phyloP scores from a whole-genome alignment of 2,329 filamentous ascomycete species.

The Epichloe gansuensis region DNA sequence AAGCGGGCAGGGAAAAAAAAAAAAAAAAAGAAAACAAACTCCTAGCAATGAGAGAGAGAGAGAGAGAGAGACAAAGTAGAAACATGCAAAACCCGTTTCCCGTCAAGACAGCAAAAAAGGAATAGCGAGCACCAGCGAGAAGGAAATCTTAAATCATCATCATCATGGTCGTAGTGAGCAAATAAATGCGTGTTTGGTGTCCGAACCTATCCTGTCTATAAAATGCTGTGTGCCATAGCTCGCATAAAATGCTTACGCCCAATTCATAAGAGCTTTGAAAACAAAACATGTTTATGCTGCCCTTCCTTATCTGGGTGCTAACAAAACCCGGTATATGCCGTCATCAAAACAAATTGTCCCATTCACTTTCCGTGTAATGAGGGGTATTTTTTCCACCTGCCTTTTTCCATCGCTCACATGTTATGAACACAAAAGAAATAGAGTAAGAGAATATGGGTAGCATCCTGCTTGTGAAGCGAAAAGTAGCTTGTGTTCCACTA shows the following conservation, averaged over 20 bases:
- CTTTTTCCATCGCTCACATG: not conserved
- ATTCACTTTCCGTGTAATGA: not conserved
- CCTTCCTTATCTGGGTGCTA: not conserved
- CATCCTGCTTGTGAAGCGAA: not conserved
- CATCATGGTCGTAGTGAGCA: not conserved
- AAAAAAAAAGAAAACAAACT: too few species aligned
- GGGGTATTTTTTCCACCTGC: slow-evolving; percentile 3
- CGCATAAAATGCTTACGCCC: not conserved
- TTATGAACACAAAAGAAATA: slow-evolving; percentile 5
- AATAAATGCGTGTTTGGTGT: not conserved
- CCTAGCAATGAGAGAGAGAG: not conserved
- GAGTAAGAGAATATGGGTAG: not conserved
- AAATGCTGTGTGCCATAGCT: not conserved
- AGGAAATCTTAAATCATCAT: not conserved
- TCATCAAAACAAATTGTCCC: slow-evolving; percentile 3
- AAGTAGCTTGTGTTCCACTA: not conserved
- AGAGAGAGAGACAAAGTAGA: not conserved
- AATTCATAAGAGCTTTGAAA: not conserved
- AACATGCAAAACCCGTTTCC: not conserved
- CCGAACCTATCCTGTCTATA: slow-evolving; percentile 5
- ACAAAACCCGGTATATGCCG: not conserved
- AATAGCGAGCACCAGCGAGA: not conserved
- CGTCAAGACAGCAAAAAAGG: not conserved
- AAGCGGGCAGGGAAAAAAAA: too few species aligned
- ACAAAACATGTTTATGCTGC: slow-evolving; percentile 7